These are phyloP conservation scores for Galerina sulciceps DNA, from an alignment of 768 basidiomycete species.

Conservation along the genomic window DNA sequence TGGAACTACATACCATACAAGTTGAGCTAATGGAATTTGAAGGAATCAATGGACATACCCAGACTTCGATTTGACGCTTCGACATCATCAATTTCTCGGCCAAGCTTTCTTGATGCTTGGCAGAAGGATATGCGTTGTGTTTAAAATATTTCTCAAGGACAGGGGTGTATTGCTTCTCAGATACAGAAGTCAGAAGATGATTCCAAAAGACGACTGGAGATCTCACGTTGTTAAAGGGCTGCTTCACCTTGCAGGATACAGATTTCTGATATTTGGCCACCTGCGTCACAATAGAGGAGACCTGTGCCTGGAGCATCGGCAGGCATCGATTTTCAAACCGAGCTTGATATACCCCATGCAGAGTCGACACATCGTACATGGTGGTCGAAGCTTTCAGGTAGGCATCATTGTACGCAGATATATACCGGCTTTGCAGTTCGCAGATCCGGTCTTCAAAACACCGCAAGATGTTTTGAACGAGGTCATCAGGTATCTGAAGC, in stretches of 20 bases:
- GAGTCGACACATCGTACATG: neutral
- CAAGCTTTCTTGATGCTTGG: slow-evolving; percentile 39
- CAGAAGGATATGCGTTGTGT: slow-evolving; percentile 50
- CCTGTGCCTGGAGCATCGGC: neutral
- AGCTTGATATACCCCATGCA: neutral
- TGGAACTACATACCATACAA: slow-evolving; percentile 49
- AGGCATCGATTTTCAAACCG: neutral
- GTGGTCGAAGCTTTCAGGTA: neutral
- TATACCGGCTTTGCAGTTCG: neutral
- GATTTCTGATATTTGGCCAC: neutral
- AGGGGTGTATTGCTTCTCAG: slow-evolving; percentile 46
- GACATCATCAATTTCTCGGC: slow-evolving; percentile 50
- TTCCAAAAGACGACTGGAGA: neutral
- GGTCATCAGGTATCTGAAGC: neutral
- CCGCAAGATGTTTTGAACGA: neutral
- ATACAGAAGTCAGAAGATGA: neutral
- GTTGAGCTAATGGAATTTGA: neutral
- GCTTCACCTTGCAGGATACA: neutral
- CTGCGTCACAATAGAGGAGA: neutral
- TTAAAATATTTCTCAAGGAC: slow-evolving; percentile 52
- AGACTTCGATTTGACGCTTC: slow-evolving; percentile 54
- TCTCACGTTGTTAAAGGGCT: neutral
- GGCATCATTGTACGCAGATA: neutral
- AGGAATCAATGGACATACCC: slow-evolving; percentile 39
- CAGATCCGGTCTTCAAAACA: neutral